Evolutionary conservation across 768 basidiomycete genomes (phyloP).

Genomic region (Cantharellus cinnabarinus): DNA sequence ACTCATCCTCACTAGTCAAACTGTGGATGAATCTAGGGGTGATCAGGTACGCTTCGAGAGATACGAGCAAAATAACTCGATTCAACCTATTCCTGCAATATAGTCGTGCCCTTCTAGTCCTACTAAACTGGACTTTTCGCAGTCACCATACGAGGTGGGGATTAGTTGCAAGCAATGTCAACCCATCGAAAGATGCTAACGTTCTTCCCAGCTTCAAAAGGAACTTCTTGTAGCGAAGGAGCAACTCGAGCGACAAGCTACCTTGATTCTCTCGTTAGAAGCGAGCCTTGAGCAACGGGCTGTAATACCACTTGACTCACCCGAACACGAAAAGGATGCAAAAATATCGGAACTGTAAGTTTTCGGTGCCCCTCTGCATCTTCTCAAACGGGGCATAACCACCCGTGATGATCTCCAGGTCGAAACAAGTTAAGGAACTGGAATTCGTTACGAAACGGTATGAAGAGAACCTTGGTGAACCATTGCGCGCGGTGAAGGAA

Average conservation of each 20-base stretch:
- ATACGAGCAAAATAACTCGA: neutral
- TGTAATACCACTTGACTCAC: slow-evolving; percentile 38
- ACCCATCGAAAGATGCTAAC: neutral
- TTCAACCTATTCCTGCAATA: neutral
- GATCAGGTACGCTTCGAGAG: slow-evolving; percentile 23
- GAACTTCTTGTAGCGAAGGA: slow-evolving; percentile 61
- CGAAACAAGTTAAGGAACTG: slow-evolving; percentile 55
- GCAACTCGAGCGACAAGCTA: slow-evolving; percentile 60
- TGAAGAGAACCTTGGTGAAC: slow-evolving; percentile 53
- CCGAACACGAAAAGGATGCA: slow-evolving; percentile 54
- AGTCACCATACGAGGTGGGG: slow-evolving; percentile 64
- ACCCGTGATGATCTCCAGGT: slow-evolving; percentile 7
- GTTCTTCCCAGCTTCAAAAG: slow-evolving; percentile 46
- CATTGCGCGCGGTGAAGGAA: slow-evolving; percentile 40
- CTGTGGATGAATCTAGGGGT: slow-evolving; percentile 45
- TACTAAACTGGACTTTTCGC: slow-evolving; percentile 73
- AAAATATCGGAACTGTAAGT: slow-evolving; percentile 40
- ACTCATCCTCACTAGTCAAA: slow-evolving; percentile 69
- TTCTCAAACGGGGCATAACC: neutral
- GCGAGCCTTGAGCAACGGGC: slow-evolving; percentile 55
- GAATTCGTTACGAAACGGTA: slow-evolving; percentile 52
- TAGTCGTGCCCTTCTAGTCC: slow-evolving; percentile 58
- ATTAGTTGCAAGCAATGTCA: neutral
- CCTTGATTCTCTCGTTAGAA: slow-evolving; percentile 69
- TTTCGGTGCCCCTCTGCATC: neutral